Evolutionary conservation across 768 basidiomycete genomes (phyloP).

Genomic region (Porphyrellus cyaneotinctus): DNA sequence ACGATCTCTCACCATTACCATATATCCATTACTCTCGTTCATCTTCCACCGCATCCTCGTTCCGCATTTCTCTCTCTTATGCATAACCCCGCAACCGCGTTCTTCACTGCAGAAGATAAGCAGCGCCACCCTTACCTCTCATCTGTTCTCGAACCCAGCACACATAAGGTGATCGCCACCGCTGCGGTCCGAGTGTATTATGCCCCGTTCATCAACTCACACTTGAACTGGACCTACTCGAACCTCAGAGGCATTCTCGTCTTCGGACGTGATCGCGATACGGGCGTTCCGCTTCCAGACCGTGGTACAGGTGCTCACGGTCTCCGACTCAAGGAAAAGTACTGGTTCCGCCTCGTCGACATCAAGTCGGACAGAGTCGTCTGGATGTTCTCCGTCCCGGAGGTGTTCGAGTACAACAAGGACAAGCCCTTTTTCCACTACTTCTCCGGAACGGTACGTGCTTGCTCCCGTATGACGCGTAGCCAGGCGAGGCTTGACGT

Average conservation of each 20-base stretch:
- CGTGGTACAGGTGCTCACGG: conserved; percentile 18
- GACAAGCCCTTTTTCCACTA: conserved; percentile 92
- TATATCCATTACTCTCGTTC: conserved; percentile 20
- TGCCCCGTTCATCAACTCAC: conserved; percentile 45
- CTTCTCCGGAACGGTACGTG: conserved; percentile 78
- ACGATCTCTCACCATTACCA: conserved; percentile 15
- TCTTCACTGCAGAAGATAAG: conserved; percentile 37
- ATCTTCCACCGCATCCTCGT: conserved; percentile 2
- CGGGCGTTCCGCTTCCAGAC: conserved; percentile 20
- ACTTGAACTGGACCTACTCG: conserved; percentile 55
- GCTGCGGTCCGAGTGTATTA: conserved; percentile 61
- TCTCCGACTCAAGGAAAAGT: conserved; percentile 32
- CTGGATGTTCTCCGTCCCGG: conserved; percentile 65
- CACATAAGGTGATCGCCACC: conserved; percentile 48
- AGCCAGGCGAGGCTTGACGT: background rate
- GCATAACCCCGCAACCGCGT: conserved; percentile 30
- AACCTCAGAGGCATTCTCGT: conserved; percentile 57
- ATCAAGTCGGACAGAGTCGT: conserved; percentile 53
- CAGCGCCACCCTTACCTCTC: conserved; percentile 37
- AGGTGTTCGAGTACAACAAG: conserved; percentile 63
- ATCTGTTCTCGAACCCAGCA: conserved; percentile 37
- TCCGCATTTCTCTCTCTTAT: conserved; percentile 16
- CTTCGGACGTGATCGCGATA: conserved; percentile 41
- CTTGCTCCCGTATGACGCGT: background rate
- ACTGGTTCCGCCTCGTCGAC: conserved; percentile 67